Percentiles rank a stretch among this genome's conserved stretches.
Evolutionary conservation across 2,329 filamentous ascomycete genomes (phyloP).

Genomic region (Microascus cirrosus): DNA sequence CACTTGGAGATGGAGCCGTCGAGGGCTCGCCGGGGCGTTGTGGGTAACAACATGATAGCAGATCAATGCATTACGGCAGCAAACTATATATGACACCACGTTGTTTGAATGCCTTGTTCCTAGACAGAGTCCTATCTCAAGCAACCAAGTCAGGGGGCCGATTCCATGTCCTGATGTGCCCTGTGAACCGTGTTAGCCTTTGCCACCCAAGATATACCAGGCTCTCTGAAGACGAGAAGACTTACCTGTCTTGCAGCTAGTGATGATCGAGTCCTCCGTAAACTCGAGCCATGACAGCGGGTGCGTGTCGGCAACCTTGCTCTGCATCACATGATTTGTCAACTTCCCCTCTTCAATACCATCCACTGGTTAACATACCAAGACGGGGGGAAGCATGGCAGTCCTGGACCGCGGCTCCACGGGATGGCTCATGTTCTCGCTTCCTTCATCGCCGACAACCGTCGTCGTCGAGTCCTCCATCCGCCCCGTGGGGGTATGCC

Average conservation of each 20-base stretch:
- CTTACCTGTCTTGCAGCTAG: constrained; percentile 78
- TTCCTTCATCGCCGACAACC: constrained; percentile 31
- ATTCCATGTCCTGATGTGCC: constrained; percentile 66
- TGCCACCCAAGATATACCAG: not conserved
- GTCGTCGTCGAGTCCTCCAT: constrained; percentile 62
- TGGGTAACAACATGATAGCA: no score
- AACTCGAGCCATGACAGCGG: constrained; percentile 88
- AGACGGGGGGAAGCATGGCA: constrained; percentile 79
- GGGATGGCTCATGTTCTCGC: constrained; percentile 56
- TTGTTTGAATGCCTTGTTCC: not conserved
- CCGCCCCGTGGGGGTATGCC: constrained; percentile 46
- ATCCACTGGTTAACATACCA: constrained; percentile 37
- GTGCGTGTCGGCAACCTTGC: constrained; percentile 75
- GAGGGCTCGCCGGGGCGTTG: no score
- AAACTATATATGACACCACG: not conserved
- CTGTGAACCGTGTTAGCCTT: constrained; percentile 24
- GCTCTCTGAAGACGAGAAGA: not conserved
- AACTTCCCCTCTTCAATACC: not conserved
- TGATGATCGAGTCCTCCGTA: constrained; percentile 85
- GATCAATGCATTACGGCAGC: not conserved
- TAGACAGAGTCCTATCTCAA: not conserved
- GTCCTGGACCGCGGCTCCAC: constrained; percentile 79
- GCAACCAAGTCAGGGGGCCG: constrained; percentile 32
- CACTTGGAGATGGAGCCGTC: no score
- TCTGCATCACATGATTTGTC: constrained; percentile 28